Base-by-base conservation (phyloP, 2,329 filamentous ascomycete species). In the Colletotrichum sublineola region DNA sequence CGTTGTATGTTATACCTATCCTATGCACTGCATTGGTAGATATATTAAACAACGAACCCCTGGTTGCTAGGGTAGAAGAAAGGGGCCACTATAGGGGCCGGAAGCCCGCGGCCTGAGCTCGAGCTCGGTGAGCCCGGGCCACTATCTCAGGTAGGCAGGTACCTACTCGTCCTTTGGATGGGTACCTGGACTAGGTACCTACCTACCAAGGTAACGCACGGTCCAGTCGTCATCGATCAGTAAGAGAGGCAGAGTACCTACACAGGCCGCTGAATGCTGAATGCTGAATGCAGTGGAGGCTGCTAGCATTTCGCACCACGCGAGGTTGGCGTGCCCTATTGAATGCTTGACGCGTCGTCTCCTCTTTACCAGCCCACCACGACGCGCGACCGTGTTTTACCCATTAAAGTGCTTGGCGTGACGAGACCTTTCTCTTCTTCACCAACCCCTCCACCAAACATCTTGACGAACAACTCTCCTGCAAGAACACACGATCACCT, bases 381-480 rank as follows among this genome's bases (percentile, higher is more conserved):
- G 60, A 63, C 67, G 68, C 69, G 74, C 63, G 71, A 63, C 74
- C 76, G 77, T 79, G 80, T 73, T 61, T 78, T 78, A 78, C 62
- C 67, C 71, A 72, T 73, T 81, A 79, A 81, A 82, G 80, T 82
- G 78, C 76, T 77, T 77, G 73, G 74, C 68, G 66, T 61, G 73
- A 75, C 67, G 55, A 60, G 70, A 55, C 65, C 71, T 74, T 71
- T 71, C 68, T 73, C 67, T 57, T 55, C 57, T 68, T 48, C 55
- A 63, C 42, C 61, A 64, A 62, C 56, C 67, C 70, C 52, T 66
- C 69, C 36, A 67, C 68, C 61, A 63, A 40, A 58, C 55, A 63
- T 44, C 50, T 63, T 56, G 24, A 67, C 57, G n/a, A 53, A 40
- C 65, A n/a, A 29, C n/a, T 61, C 11, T 40, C 33, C 36, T 12